Conservation (phyloP, 495 filamentous ascomycete genomes). For the Parachaetomium inaequale region DNA sequence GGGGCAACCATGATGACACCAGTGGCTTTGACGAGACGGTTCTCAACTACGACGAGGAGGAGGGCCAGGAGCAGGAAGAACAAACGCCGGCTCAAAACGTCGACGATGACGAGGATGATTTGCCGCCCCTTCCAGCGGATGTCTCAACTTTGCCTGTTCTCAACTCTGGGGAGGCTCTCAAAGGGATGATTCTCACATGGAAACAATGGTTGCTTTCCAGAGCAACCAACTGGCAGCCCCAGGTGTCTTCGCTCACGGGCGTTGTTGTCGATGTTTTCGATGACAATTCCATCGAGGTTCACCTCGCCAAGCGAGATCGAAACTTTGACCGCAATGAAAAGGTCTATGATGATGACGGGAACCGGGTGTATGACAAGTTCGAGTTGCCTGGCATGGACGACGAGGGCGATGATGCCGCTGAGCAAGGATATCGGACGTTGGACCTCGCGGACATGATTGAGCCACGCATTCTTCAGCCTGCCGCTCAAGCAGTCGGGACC, state of each 20-base stretch:
- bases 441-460: conserved; percentile 43
- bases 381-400: conserved; percentile 43
- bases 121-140: conserved; percentile 67
- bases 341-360: conserved; percentile 42
- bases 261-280: conserved; percentile 52
- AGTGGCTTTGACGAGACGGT: conserved; percentile 29
- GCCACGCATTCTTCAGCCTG: conserved; percentile 40
- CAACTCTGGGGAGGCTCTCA: conserved; percentile 47
- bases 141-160: conserved; percentile 53
- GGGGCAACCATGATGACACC: conserved; percentile 49
- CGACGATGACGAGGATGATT: conserved; percentile 50
- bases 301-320: conserved; percentile 67
- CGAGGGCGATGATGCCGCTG: conserved; percentile 29
- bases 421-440: conserved; percentile 36
- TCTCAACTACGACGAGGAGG: conserved; percentile 54
- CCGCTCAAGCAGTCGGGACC: not conserved
- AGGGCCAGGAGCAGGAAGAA: conserved; percentile 31
- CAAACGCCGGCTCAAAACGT: conserved; percentile 12
- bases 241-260: conserved; percentile 64
- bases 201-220: conserved; percentile 70
- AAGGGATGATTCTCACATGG: conserved; percentile 74
- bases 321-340: conserved; percentile 47
- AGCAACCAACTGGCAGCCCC: conserved; percentile 73
- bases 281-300: conserved; percentile 50
- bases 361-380: conserved; percentile 48